Evolutionary conservation across 2,329 filamentous ascomycete species (phyloP).

Genomic region (Arthrobotrys musiformis): DNA sequence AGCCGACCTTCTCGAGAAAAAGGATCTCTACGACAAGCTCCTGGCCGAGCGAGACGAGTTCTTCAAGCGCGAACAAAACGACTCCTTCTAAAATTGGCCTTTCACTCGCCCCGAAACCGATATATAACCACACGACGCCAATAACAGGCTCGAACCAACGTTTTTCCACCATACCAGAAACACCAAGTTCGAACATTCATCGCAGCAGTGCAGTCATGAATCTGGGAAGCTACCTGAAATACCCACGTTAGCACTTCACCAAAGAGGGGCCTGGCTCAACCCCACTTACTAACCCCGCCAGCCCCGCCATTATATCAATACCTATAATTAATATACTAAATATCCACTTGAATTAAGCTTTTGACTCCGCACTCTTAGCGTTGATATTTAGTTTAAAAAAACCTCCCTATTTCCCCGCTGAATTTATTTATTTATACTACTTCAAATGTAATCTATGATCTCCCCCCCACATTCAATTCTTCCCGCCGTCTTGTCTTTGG

Average conservation of each 20-base stretch:
- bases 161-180: not conserved
- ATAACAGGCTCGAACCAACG: not conserved
- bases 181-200: not conserved
- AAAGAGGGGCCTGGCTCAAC: not conserved
- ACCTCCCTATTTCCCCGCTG: too few species aligned
- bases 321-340: slow-evolving; percentile 15
- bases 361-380: slow-evolving; percentile 3
- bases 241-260: not conserved
- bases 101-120: too few species aligned
- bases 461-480: not conserved
- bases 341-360: not conserved
- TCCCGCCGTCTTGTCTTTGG: not conserved
- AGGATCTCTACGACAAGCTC: slow-evolving; percentile 48
- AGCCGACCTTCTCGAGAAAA: slow-evolving; percentile 47
- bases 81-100: slow-evolving; percentile 19
- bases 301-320: slow-evolving; percentile 4
- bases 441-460: not conserved
- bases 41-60: slow-evolving; percentile 42
- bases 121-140: not conserved
- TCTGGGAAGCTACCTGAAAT: not conserved
- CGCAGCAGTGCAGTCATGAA: not conserved
- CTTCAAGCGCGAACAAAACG: slow-evolving; percentile 45
- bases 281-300: not conserved
- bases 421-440: too few species aligned
- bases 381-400: slow-evolving; percentile 15